Evolutionary conservation across 2,329 filamentous ascomycete species (phyloP).

Genomic region (Arthrobotrys sphaeroides): DNA sequence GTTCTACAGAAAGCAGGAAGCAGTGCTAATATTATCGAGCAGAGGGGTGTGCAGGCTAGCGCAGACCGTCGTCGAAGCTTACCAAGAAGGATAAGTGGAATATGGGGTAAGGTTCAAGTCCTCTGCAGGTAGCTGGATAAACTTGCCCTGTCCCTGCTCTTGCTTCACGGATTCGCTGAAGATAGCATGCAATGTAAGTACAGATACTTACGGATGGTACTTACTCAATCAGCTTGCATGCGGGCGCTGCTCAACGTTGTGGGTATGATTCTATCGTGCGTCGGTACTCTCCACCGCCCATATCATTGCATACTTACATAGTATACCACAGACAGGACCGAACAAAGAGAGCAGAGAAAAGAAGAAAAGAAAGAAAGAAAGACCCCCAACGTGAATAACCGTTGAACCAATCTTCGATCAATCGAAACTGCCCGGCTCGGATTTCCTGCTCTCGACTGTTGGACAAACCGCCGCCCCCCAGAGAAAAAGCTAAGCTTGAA

Average conservation of each 20-base stretch:
- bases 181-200: background rate
- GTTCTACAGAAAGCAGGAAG: background rate
- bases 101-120: constrained; percentile 42
- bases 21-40: background rate
- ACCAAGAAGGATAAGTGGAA: constrained; percentile 12
- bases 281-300: no score
- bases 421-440: background rate
- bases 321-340: no score
- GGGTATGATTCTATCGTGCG: no score
- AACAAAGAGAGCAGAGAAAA: no score
- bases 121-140: constrained; percentile 10
- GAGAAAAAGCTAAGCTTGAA: background rate
- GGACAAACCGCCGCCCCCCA: background rate
- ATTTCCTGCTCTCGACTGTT: constrained; percentile 6
- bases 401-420: no score
- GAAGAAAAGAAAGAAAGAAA: no score
- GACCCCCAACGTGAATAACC: no score
- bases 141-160: constrained; percentile 27
- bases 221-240: no score
- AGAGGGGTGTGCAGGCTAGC: constrained; percentile 27
- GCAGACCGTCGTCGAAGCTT: constrained; percentile 18
- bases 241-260: no score
- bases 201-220: background rate
- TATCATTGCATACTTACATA: no score
- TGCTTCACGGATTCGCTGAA: no score